These are phyloP conservation scores for Ophiostoma novo-ulmi DNA, from an alignment of 2,329 filamentous ascomycete genomes.

Conservation along the genomic window DNA sequence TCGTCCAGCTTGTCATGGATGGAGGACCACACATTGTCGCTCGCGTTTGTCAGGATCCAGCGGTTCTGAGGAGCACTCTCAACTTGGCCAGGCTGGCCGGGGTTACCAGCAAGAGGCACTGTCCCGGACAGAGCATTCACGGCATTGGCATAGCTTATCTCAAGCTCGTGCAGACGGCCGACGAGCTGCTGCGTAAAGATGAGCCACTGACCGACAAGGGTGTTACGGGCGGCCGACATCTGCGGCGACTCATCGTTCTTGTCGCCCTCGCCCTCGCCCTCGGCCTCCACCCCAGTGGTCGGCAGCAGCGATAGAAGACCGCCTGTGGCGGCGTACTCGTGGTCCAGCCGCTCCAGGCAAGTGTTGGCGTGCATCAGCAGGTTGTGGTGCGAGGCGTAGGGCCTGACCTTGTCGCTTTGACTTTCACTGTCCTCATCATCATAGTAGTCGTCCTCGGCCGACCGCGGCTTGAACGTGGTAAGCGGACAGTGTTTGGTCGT, in stretches of 20 bases:
- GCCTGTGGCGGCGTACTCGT: conserved; percentile 52
- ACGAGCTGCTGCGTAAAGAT: conserved; percentile 50
- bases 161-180: conserved; percentile 53
- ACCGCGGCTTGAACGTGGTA: conserved; percentile 29
- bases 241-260: neutral
- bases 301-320: conserved; percentile 54
- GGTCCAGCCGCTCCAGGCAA: conserved; percentile 55
- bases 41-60: conserved; percentile 51
- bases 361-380: conserved; percentile 55
- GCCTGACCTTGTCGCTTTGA: conserved; percentile 28
- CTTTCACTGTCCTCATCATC: neutral
- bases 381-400: conserved; percentile 45
- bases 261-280: conserved; percentile 32
- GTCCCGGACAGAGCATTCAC: conserved; percentile 48
- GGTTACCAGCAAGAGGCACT: neutral
- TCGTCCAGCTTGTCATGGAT: conserved; percentile 47
- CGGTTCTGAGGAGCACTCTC: conserved; percentile 28
- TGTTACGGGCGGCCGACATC: conserved; percentile 42
- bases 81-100: no score
- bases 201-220: conserved; percentile 54
- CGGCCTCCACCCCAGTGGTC: conserved; percentile 22
- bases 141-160: conserved; percentile 48
- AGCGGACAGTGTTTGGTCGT: conserved; percentile 46
- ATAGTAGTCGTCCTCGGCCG: conserved; percentile 25
- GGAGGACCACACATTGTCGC: conserved; percentile 46